These are phyloP conservation scores for Tolypocladium inflatum DNA, from an alignment of 2,329 filamentous ascomycete species.

Conservation along the genomic window DNA sequence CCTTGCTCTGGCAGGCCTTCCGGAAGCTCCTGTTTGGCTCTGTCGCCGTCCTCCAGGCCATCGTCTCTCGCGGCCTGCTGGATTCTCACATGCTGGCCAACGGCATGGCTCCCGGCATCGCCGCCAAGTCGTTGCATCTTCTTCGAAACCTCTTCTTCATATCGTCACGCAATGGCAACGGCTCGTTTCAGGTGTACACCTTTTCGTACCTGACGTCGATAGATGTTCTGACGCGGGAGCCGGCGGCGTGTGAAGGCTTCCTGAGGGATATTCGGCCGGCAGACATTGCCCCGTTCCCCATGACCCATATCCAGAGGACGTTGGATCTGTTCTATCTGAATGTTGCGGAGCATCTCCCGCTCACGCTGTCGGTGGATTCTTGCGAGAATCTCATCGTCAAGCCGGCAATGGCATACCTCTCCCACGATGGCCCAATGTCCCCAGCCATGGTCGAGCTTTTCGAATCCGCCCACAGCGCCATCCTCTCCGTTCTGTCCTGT, in stretches of 20 bases:
- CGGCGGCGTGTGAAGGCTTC: slow-evolving; percentile 55
- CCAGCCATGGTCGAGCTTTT: slow-evolving; percentile 53
- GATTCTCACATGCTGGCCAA: slow-evolving; percentile 37
- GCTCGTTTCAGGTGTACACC: slow-evolving; percentile 71
- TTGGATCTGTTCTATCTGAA: slow-evolving; percentile 88
- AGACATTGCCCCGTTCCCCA: slow-evolving; percentile 19
- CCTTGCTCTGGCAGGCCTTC: slow-evolving; percentile 65
- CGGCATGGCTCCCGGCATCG: slow-evolving; percentile 49
- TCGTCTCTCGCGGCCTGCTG: slow-evolving; percentile 54
- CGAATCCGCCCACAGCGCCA: slow-evolving; percentile 76
- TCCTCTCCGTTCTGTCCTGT: slow-evolving; percentile 70
- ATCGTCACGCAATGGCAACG: slow-evolving; percentile 62
- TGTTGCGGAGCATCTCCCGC: slow-evolving; percentile 71
- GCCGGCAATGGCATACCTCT: slow-evolving; percentile 66
- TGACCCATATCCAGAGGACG: slow-evolving; percentile 47
- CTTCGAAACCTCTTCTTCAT: slow-evolving; percentile 77
- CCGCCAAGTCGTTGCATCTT: slow-evolving; percentile 60
- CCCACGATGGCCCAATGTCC: slow-evolving; percentile 31
- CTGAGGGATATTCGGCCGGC: slow-evolving; percentile 48
- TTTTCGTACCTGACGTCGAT: slow-evolving; percentile 78
- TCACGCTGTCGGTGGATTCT: slow-evolving; percentile 53
- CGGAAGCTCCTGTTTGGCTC: slow-evolving; percentile 67
- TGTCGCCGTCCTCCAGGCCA: slow-evolving; percentile 64
- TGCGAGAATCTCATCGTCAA: slow-evolving; percentile 67
- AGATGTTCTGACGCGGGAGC: slow-evolving; percentile 69